Evolutionary conservation across 352 stramenopile species (phyloP), one percentile per base, ranked within the genome.

Genomic region (Pythium phragmiticola): DNA sequence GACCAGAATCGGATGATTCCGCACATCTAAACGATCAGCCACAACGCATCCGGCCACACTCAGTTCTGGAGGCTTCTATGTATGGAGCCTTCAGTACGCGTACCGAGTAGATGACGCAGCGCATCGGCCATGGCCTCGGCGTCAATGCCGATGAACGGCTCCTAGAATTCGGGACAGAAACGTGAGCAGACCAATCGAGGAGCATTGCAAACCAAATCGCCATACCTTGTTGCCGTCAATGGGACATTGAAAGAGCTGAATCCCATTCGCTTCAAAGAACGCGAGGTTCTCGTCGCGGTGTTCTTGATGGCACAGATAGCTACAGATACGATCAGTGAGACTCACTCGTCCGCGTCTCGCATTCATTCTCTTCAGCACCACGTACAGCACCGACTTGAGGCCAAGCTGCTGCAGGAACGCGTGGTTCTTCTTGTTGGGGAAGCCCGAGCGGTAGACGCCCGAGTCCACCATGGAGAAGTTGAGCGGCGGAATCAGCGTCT

Each of bases 401-500:
- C 84, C 85, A 12, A 96, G 74, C 66, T 93, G 75, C 75, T 92
- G 82, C 19, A 96, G 70, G 61, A 96, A 96, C 16, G 80, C 73
- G 58, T 94, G 82, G 63, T 96, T 95, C 66, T 95, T 95, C 59
- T 76, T 77, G 73, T 95, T 94, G 8, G 88, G 88, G 63, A 94
- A 95, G 4, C 86, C 85, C 0, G 84, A 94, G 60, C 88, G 82
- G 72, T 96, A 96, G 49, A 96, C 85, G 51, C 87, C 88, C 30
- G 81, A 88, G 47, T 87, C 82, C 55, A 96, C 87, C 83, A 95
- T 94, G 48, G 85, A 92, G 69, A 95, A 96, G 69, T 96, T 96
- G 57, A 95, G 80, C 66, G 88, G 88, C 61, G 88, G 84, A 63
- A 95, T 95, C 59, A 94, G 74, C 60, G 82, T 93, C 76, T 92